Percentiles rank a stretch among this genome's conserved stretches.
phyloP scores from a whole-genome alignment of 257 asterid genomes.

The Solanum habrochaites region DNA sequence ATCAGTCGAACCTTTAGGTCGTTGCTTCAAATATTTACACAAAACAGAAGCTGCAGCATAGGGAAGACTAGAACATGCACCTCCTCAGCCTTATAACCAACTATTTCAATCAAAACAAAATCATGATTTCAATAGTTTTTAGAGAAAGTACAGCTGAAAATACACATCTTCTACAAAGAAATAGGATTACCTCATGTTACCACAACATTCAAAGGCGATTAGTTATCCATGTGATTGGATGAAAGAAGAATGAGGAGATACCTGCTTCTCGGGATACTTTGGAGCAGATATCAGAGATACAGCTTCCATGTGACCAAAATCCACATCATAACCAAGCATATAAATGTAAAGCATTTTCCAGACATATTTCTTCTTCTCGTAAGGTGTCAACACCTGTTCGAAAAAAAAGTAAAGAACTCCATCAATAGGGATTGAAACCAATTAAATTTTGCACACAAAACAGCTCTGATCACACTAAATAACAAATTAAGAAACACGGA shows the following conservation, averaged over 20 bases:
- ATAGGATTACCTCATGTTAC: background rate
- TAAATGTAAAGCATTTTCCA: constrained; percentile 99
- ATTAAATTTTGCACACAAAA: background rate
- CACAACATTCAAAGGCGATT: background rate
- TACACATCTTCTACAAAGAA: background rate
- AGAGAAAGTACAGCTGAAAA: background rate
- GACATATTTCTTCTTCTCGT: constrained; percentile 97
- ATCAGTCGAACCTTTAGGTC: background rate
- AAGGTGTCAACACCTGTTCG: constrained; percentile 74
- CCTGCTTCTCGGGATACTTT: constrained; percentile 99
- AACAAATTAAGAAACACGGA: background rate
- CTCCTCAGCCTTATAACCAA: background rate
- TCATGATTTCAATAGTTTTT: background rate
- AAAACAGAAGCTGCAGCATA: background rate
- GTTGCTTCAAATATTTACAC: background rate
- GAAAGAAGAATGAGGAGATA: constrained; percentile 5
- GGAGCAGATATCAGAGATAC: constrained; percentile 98
- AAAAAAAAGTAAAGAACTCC: background rate
- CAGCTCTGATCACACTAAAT: background rate
- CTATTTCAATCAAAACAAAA: background rate
- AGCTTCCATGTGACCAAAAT: constrained; percentile 99
- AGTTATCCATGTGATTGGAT: background rate
- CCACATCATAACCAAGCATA: constrained; percentile 99
- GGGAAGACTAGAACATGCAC: background rate
- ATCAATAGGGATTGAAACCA: background rate